These are phyloP conservation scores for Phytophthora chlamydospora DNA, from an alignment of 352 stramenopile genomes.

Conservation along the genomic window DNA sequence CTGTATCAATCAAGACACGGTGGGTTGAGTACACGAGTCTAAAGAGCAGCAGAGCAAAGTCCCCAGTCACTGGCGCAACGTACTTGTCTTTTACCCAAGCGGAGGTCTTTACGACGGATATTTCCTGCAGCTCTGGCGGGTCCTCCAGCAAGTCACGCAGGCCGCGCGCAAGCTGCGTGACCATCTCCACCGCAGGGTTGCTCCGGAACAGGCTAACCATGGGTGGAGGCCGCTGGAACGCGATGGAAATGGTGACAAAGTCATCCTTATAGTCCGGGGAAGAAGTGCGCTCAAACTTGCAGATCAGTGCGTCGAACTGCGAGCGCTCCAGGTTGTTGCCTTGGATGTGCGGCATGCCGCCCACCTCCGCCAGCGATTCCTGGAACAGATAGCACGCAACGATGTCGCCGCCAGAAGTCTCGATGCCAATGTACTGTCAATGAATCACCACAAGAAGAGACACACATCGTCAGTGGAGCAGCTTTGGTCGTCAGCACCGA, in stretches of 20 bases:
- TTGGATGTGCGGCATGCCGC: constrained; percentile 83
- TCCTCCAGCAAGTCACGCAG: constrained; percentile 82
- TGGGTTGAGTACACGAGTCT: constrained; percentile 12
- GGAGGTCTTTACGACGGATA: constrained; percentile 82
- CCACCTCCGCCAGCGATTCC: constrained; percentile 82
- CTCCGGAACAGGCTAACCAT: constrained; percentile 85
- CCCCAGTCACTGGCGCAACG: constrained; percentile 11
- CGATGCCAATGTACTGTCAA: constrained; percentile 81
- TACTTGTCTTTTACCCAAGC: constrained; percentile 88
- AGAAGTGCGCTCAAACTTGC: constrained; percentile 82
- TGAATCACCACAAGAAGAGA: constrained; percentile 9
- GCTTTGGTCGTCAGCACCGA: constrained; percentile 16
- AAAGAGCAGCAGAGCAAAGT: background rate
- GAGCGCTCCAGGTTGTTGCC: constrained; percentile 81
- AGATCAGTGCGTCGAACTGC: constrained; percentile 86
- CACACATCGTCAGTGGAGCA: constrained; percentile 32
- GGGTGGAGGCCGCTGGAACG: constrained; percentile 82
- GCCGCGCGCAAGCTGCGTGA: constrained; percentile 78
- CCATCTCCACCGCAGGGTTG: constrained; percentile 86
- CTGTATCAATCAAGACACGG: constrained; percentile 30
- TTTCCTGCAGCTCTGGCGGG: constrained; percentile 77
- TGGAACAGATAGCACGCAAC: constrained; percentile 88
- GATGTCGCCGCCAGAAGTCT: constrained; percentile 76
- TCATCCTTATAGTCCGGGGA: constrained; percentile 73
- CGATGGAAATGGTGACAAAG: constrained; percentile 83